phyloP scores from a whole-genome alignment of 2,329 filamentous ascomycete genomes.

The Ceratocystiopsis sp. region DNA sequence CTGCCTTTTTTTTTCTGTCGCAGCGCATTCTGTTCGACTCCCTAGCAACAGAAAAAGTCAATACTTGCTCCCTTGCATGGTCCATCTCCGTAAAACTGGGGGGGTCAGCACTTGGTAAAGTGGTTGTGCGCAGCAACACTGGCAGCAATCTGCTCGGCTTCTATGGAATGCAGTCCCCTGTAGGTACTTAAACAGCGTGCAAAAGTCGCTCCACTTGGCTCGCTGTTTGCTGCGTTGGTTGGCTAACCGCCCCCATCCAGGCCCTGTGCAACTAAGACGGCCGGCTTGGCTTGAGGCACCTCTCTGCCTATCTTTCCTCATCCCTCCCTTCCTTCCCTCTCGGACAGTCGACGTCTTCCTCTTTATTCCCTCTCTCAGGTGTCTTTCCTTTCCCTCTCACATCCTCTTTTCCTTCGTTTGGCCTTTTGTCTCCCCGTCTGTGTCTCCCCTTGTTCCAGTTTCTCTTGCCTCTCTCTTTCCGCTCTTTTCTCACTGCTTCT shows the following conservation, averaged over 20 bases:
- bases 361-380: background rate
- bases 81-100: too few relatives aligned
- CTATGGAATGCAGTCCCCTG: too few relatives aligned
- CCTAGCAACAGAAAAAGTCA: too few relatives aligned
- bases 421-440: background rate
- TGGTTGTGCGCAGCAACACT: too few relatives aligned
- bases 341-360: background rate
- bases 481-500: background rate
- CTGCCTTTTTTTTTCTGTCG: too few relatives aligned
- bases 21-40: too few relatives aligned
- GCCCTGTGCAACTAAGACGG: background rate
- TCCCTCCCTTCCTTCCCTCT: slow-evolving; percentile 1
- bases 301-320: background rate
- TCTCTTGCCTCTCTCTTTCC: background rate
- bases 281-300: background rate
- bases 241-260: slow-evolving; percentile 7
- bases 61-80: too few relatives aligned
- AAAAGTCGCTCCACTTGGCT: too few relatives aligned
- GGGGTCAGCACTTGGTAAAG: too few relatives aligned
- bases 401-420: background rate
- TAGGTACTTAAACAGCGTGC: too few relatives aligned
- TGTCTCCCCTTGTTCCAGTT: background rate
- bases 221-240: slow-evolving; percentile 3
- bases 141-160: too few relatives aligned
- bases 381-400: background rate